Evolutionary conservation across 352 stramenopile genomes (phyloP), one percentile per base, ranked within the genome.

Genomic region (Halophytophthora batemanensis): DNA sequence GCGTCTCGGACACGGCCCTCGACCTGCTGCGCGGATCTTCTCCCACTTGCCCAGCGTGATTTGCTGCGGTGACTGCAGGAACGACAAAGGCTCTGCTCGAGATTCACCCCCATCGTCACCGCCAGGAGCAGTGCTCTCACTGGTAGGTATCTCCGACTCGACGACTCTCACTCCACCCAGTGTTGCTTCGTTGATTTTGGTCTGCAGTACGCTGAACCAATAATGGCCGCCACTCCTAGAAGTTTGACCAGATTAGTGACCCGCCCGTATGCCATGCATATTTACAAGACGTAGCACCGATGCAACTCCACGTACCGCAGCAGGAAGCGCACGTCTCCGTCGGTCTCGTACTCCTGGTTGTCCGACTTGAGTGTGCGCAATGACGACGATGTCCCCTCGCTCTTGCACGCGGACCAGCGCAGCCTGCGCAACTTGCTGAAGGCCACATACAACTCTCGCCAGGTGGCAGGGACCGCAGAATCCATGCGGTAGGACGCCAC

Each of bases 161-260:
- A 35, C 41, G 6, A 13, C 15, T 6, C 17, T 21, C 11, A 17
- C 13, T 60, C 39, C 45, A 46, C 48, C 52, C 8, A 86, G 36
- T 18, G 55, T 45, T 1, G 51, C 52, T 0, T 71, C 46, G 2
- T 56, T 47, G 1, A 80, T 39, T 8, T 41, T 61, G 1, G 73
- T 66, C 40, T 88, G 68, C 41, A 71, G 61, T 0, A 90, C 73
- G 37, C 61, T 87, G 53, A 90, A 90, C 75, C 73, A 87, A 28
- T 90, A 90, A 43, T 90, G 80, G 0, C 80, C 80, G 13, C 80
- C 80, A 50, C 79, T 87, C 44, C 71, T 84, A 35, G 3, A 17
- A 33, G 17, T 19, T 34, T 36, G 19, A 55, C 6, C 11, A 34
- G 14, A 8, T 23, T 17, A 31, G 17, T 21, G n/a, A 31, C 8